Evolutionary conservation across 176 grass and related monocot species (phyloP).

Genomic region (Phragmites australis): DNA sequence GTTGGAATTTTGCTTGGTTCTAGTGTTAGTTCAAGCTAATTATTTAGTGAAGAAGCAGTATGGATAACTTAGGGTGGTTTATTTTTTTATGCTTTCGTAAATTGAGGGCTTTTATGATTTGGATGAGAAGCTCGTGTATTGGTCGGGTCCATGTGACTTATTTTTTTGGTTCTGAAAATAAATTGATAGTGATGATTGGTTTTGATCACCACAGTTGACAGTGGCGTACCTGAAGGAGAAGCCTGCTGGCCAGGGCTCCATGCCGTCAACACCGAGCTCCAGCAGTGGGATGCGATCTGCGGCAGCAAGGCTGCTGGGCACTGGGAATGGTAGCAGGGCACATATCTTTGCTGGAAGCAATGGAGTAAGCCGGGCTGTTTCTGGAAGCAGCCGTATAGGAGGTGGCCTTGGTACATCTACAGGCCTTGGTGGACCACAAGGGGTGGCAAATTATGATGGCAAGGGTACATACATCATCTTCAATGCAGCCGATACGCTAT

Average conservation of each 20-base stretch:
- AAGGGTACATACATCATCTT: conserved; percentile 90
- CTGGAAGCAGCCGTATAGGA: conserved; percentile 62
- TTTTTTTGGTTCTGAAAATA: not conserved
- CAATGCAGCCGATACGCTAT: conserved; percentile 81
- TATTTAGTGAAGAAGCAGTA: not conserved
- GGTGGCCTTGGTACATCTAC: conserved; percentile 59
- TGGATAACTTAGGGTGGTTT: not conserved
- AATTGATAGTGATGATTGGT: not conserved
- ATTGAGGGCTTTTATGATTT: too few species aligned
- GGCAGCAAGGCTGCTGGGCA: conserved; percentile 84
- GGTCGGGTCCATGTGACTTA: not conserved
- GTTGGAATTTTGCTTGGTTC: not conserved
- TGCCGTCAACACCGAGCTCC: conserved; percentile 68
- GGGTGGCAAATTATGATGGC: conserved; percentile 69
- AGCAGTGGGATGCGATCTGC: conserved; percentile 82
- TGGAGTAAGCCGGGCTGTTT: conserved; percentile 55
- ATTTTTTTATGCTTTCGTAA: not conserved
- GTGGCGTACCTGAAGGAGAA: conserved; percentile 92
- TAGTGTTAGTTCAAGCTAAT: not conserved
- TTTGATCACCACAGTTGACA: conserved; percentile 60
- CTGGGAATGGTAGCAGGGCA: conserved; percentile 70
- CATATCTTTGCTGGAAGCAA: conserved; percentile 87
- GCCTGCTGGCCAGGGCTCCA: conserved; percentile 59
- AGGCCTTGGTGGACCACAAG: conserved; percentile 49
- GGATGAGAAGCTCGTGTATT: not conserved